Evolutionary conservation across 768 basidiomycete genomes (phyloP).

Genomic region (Phanerochaete sordida): DNA sequence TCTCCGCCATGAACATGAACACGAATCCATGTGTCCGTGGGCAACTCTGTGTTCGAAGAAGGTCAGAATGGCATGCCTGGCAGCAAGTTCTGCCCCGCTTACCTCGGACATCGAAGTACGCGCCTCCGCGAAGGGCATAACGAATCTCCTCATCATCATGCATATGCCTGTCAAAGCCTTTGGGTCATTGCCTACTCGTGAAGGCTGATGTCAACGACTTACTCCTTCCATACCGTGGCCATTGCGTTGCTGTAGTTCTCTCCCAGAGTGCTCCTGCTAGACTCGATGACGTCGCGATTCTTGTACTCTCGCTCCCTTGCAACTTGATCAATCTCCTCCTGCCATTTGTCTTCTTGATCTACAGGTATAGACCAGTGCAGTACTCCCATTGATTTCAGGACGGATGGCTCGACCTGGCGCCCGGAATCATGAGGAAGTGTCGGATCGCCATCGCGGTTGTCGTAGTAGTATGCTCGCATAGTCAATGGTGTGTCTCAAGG

Average conservation of each 20-base stretch:
- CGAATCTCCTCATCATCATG: constrained; percentile 97
- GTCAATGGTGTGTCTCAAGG: not conserved
- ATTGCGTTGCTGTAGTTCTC: constrained; percentile 81
- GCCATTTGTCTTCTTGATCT: constrained; percentile 41
- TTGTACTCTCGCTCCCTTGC: constrained; percentile 74
- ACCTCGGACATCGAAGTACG: constrained; percentile 93
- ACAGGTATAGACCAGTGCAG: constrained; percentile 66
- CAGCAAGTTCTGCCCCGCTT: constrained; percentile 17
- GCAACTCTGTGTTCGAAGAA: constrained; percentile 44
- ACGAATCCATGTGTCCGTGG: constrained; percentile 77
- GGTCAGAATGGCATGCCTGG: not conserved
- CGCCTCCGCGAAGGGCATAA: constrained; percentile 81
- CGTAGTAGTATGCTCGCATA: constrained; percentile 78
- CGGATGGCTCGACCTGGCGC: constrained; percentile 45
- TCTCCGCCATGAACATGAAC: constrained; percentile 75
- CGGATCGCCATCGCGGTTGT: constrained; percentile 77
- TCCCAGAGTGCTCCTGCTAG: constrained; percentile 76
- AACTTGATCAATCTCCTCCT: constrained; percentile 54
- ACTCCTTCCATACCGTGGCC: constrained; percentile 84
- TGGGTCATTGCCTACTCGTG: not conserved
- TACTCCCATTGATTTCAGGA: constrained; percentile 58
- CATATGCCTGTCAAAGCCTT: constrained; percentile 57
- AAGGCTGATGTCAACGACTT: constrained; percentile 8
- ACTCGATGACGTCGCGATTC: constrained; percentile 77
- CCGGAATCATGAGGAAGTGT: constrained; percentile 74